These are phyloP conservation scores for Phoenix dactylifera DNA, from an alignment of 176 grass and related monocot genomes.

Conservation along the genomic window DNA sequence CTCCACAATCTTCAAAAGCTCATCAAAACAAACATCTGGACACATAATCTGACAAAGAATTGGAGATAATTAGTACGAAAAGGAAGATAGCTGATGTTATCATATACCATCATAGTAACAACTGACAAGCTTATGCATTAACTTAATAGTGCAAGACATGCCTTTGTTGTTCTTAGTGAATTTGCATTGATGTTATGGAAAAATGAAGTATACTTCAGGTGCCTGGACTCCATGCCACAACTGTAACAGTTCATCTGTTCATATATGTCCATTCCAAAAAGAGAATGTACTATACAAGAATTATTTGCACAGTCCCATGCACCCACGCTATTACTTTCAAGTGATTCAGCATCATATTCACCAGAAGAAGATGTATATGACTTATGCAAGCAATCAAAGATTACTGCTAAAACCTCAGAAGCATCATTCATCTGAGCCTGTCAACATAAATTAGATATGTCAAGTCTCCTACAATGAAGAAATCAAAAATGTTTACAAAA, in stretches of 20 bases:
- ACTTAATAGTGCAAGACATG: conserved; percentile 18
- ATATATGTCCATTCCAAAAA: conserved; percentile 91
- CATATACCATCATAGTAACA: not conserved
- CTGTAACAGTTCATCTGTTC: conserved; percentile 83
- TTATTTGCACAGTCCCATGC: conserved; percentile 84
- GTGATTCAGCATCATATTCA: conserved; percentile 40
- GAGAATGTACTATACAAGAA: conserved; percentile 68
- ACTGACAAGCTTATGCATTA: not conserved
- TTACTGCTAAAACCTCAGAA: conserved; percentile 86
- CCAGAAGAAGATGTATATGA: conserved; percentile 36
- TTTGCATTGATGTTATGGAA: conserved; percentile 97
- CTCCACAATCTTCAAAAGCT: conserved; percentile 80
- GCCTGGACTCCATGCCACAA: conserved; percentile 64
- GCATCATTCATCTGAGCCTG: conserved; percentile 99
- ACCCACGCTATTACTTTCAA: conserved; percentile 42
- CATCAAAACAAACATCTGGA: conserved; percentile 65
- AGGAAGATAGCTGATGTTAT: too few species aligned
- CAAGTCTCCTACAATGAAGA: not conserved
- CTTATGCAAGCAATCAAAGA: conserved; percentile 92
- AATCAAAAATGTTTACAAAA: too few species aligned
- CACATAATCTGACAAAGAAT: conserved; percentile 54
- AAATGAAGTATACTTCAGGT: conserved; percentile 88
- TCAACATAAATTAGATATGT: conserved; percentile 14
- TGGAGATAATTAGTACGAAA: conserved; percentile 2
- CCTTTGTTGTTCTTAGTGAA: conserved; percentile 77